Conservation (phyloP, 306 rosid genomes). For the Dryas drummondii region DNA sequence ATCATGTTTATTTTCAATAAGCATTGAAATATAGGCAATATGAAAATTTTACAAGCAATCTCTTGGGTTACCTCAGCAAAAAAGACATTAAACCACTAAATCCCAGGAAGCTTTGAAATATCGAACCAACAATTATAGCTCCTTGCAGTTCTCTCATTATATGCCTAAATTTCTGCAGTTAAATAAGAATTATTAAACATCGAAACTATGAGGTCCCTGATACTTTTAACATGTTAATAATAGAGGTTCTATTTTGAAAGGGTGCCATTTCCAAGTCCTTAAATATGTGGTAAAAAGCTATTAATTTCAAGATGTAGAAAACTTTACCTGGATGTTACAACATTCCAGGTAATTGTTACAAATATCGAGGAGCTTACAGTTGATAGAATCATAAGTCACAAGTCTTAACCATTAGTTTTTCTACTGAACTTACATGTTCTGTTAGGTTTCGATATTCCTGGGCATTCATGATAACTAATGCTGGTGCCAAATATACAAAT, state of each 20-base stretch:
- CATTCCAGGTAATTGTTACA: slow-evolving; percentile 6
- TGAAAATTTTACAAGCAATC: slow-evolving; percentile 10
- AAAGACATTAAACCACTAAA: slow-evolving; percentile 85
- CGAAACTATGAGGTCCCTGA: slow-evolving; percentile 13
- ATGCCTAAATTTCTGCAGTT: slow-evolving; percentile 82
- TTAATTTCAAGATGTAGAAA: slow-evolving; percentile 19
- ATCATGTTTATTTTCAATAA: not conserved
- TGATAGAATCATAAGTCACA: not conserved
- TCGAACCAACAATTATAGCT: slow-evolving; percentile 83
- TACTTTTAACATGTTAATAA: slow-evolving; percentile 15
- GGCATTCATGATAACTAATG: slow-evolving; percentile 73
- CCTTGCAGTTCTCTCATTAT: slow-evolving; percentile 99
- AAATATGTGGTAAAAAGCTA: slow-evolving; percentile 12
- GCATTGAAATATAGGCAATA: slow-evolving; percentile 1
- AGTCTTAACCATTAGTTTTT: not conserved
- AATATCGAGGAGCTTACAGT: slow-evolving; percentile 20
- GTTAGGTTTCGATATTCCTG: slow-evolving; percentile 78
- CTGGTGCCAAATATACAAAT: slow-evolving; percentile 88
- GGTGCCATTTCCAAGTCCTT: slow-evolving; percentile 11
- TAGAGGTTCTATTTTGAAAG: not conserved
- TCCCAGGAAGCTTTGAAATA: slow-evolving; percentile 85
- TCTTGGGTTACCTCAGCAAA: slow-evolving; percentile 62
- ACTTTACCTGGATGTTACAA: slow-evolving; percentile 9
- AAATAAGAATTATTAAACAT: slow-evolving; percentile 19
- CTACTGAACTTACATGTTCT: slow-evolving; percentile 63